A percentile compares a stretch with the other conserved stretches of the same genome.
Evolutionary conservation across 179 eudicot species (phyloP).

Genomic region (Amaranthus tricolor): DNA sequence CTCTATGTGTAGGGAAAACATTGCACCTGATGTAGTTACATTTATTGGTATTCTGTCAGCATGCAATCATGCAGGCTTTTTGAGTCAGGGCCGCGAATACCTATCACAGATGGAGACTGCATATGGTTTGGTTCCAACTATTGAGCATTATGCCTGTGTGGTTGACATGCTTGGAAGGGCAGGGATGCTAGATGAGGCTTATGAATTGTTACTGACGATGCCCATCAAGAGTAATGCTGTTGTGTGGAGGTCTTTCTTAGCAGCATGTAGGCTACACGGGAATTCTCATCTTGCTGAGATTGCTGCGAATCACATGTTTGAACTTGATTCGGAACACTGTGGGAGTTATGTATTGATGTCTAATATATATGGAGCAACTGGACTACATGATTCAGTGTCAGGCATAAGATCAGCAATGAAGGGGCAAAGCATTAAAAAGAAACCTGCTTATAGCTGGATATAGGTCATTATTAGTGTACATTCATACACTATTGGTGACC

Average conservation of each 20-base stretch:
- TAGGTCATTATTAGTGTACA: conserved; percentile 45
- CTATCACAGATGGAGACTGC: conserved; percentile 42
- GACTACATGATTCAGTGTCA: conserved; percentile 34
- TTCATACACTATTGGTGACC: conserved; percentile 40
- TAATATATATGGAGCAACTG: conserved; percentile 63
- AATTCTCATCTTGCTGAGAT: conserved; percentile 36
- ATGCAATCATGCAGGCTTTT: conserved; percentile 63
- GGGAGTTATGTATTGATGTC: conserved; percentile 56
- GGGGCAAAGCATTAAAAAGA: conserved; percentile 28
- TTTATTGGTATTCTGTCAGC: conserved; percentile 58
- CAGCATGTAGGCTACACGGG: conserved; percentile 32
- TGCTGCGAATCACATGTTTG: conserved; percentile 47
- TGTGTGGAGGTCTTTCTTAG: conserved; percentile 50
- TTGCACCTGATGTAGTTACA: conserved; percentile 46
- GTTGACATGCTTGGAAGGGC: conserved; percentile 71
- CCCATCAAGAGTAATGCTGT: conserved; percentile 49
- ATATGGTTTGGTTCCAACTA: conserved; percentile 44
- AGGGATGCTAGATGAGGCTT: conserved; percentile 58
- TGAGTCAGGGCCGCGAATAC: conserved; percentile 46
- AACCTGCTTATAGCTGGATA: conserved; percentile 70
- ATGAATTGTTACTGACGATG: conserved; percentile 42
- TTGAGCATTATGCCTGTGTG: conserved; percentile 66
- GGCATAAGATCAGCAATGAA: conserved; percentile 29
- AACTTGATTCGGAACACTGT: conserved; percentile 52
- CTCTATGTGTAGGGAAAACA: conserved; percentile 44